phyloP scores from a whole-genome alignment of 345 rosid species.

The Eucalyptus curtisii region DNA sequence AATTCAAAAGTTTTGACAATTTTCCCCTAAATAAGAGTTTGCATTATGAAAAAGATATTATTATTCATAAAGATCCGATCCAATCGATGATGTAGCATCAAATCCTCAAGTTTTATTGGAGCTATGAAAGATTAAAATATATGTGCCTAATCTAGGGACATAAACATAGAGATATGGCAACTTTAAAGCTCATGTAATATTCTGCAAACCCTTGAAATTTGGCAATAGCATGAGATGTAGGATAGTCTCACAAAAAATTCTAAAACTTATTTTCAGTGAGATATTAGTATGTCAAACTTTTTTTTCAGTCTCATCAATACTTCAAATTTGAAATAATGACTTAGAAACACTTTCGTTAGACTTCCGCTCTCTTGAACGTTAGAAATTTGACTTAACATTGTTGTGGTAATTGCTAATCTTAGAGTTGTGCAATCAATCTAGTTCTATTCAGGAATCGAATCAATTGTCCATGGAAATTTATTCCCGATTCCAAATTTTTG shows the following conservation, averaged over 20 bases:
- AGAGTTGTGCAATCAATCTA: background rate
- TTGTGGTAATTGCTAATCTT: background rate
- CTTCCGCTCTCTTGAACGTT: background rate
- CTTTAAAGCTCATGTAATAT: background rate
- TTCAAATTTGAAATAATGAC: background rate
- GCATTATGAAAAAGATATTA: too few species aligned
- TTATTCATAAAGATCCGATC: background rate
- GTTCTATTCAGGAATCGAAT: accelerated
- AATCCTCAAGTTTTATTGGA: background rate
- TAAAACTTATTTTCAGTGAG: background rate
- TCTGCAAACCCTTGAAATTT: background rate
- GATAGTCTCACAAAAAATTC: background rate
- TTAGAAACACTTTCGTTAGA: background rate
- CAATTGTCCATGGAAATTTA: background rate
- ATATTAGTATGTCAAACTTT: background rate
- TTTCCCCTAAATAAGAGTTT: too few species aligned
- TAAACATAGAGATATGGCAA: background rate
- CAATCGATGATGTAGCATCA: background rate
- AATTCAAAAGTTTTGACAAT: too few species aligned
- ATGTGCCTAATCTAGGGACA: background rate
- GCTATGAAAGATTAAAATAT: background rate
- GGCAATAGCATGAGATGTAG: accelerated
- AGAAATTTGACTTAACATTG: background rate
- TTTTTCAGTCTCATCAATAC: background rate
- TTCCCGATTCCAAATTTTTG: background rate